Conservation (phyloP, 495 filamentous ascomycete species). For the Hypoxylon subgilvum region DNA sequence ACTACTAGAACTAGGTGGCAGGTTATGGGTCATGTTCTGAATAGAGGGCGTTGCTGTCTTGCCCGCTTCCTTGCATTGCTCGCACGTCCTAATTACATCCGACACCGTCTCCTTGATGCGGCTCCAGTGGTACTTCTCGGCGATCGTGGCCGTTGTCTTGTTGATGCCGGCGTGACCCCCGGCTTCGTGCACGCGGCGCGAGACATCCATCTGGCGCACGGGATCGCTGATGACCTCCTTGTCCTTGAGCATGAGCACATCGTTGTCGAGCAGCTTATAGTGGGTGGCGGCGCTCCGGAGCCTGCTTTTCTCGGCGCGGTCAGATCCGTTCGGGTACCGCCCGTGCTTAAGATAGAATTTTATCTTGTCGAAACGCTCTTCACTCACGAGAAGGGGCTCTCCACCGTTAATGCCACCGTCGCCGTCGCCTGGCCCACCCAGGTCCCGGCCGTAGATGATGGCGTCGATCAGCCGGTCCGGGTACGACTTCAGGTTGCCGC, state of each 20-base stretch:
- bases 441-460: slow-evolving; percentile 93
- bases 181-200: slow-evolving; percentile 71
- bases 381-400: slow-evolving; percentile 86
- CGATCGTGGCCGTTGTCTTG: slow-evolving; percentile 94
- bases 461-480: slow-evolving; percentile 86
- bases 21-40: too few species aligned
- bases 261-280: slow-evolving; percentile 82
- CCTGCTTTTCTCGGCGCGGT: slow-evolving; percentile 93
- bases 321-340: slow-evolving; percentile 91
- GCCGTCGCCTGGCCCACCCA: slow-evolving; percentile 50
- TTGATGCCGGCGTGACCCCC: slow-evolving; percentile 91
- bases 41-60: slow-evolving; percentile 58
- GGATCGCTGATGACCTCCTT: slow-evolving; percentile 96
- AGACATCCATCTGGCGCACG: slow-evolving; percentile 89
- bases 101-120: slow-evolving; percentile 97
- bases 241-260: slow-evolving; percentile 92
- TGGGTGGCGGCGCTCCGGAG: slow-evolving; percentile 92
- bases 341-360: slow-evolving; percentile 93
- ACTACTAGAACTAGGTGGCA: too few species aligned
- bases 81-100: slow-evolving; percentile 89
- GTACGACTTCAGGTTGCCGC: slow-evolving; percentile 81
- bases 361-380: slow-evolving; percentile 99
- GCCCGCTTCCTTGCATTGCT: slow-evolving; percentile 82
- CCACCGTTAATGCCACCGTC: slow-evolving; percentile 50
- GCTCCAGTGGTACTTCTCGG: slow-evolving; percentile 97